Percentiles rank a stretch among this genome's conserved stretches.
phyloP scores from a whole-genome alignment of 2,329 filamentous ascomycete species.

The Pestalotiopsis sp. region DNA sequence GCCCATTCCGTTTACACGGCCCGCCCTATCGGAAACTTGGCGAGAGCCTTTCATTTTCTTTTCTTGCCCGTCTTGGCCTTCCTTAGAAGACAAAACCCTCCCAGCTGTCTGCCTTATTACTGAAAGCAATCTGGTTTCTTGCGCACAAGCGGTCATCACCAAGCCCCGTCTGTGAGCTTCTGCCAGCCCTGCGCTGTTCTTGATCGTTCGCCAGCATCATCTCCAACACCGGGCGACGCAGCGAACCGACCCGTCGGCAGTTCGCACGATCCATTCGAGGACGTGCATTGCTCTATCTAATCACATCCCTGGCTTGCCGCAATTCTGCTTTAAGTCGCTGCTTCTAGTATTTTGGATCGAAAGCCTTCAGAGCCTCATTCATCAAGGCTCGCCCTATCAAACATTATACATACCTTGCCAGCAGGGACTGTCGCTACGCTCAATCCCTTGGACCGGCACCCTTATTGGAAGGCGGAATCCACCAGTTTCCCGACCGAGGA shows the following conservation, averaged over 20 bases:
- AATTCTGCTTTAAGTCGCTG: too few species aligned
- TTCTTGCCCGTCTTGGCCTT: not conserved
- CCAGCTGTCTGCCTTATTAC: not conserved
- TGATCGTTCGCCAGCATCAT: not conserved
- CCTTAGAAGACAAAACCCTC: not conserved
- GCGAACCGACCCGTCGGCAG: not conserved
- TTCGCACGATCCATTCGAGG: not conserved
- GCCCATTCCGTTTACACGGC: not conserved
- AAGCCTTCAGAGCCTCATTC: not conserved
- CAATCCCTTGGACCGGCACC: not conserved
- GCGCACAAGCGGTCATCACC: not conserved
- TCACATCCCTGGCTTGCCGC: too few species aligned
- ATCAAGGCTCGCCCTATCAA: not conserved
- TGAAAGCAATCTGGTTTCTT: not conserved
- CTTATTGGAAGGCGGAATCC: not conserved
- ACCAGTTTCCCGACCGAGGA: not conserved
- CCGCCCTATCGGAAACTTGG: not conserved
- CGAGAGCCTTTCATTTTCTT: not conserved
- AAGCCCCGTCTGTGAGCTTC: not conserved
- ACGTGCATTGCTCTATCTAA: too few species aligned
- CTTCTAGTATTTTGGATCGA: too few species aligned
- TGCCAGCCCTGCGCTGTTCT: not conserved
- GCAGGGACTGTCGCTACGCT: not conserved
- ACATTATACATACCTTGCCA: not conserved
- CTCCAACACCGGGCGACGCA: not conserved